Evolutionary conservation across 2,329 filamentous ascomycete genomes (phyloP).

Genomic region (Colletotrichum viniferum): DNA sequence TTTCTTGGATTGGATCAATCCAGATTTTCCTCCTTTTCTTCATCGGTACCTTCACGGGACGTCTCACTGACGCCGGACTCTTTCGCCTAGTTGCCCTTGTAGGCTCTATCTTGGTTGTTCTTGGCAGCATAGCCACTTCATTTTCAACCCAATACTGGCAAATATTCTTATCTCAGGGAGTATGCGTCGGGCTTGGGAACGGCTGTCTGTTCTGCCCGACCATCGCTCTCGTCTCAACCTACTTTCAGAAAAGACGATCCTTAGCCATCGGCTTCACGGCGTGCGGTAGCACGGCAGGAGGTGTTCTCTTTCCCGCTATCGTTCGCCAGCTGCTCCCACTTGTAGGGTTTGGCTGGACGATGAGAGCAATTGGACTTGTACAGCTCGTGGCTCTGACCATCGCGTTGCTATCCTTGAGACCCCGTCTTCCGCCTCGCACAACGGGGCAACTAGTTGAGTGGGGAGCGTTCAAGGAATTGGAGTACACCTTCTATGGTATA

Average conservation of each 20-base stretch:
- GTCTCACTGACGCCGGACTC: conserved; percentile 57
- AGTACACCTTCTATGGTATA: conserved; percentile 42
- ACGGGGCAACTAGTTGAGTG: conserved; percentile 46
- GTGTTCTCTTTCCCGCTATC: conserved; percentile 57
- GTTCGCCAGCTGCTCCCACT: conserved; percentile 59
- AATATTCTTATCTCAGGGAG: conserved; percentile 57
- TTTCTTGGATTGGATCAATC: conserved; percentile 60
- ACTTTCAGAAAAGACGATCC: conserved; percentile 61
- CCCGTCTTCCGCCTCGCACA: conserved; percentile 45
- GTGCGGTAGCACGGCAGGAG: conserved; percentile 64
- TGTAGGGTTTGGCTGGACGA: conserved; percentile 64
- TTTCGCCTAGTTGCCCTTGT: conserved; percentile 46
- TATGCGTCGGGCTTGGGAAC: conserved; percentile 60
- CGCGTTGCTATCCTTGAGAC: conserved; percentile 41
- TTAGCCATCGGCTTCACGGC: conserved; percentile 67
- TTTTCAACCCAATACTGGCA: conserved; percentile 56
- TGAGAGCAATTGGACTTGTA: conserved; percentile 65
- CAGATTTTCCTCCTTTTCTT: conserved; percentile 61
- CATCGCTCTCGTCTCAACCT: conserved; percentile 69
- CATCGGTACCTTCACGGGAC: conserved; percentile 56
- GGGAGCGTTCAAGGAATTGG: conserved; percentile 47
- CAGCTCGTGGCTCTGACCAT: conserved; percentile 46
- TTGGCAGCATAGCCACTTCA: conserved; percentile 53
- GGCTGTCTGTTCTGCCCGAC: conserved; percentile 69
- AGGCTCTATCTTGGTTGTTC: conserved; percentile 45